Conservation (phyloP, 345 rosid species). For the Microthlaspi erraticum region DNA sequence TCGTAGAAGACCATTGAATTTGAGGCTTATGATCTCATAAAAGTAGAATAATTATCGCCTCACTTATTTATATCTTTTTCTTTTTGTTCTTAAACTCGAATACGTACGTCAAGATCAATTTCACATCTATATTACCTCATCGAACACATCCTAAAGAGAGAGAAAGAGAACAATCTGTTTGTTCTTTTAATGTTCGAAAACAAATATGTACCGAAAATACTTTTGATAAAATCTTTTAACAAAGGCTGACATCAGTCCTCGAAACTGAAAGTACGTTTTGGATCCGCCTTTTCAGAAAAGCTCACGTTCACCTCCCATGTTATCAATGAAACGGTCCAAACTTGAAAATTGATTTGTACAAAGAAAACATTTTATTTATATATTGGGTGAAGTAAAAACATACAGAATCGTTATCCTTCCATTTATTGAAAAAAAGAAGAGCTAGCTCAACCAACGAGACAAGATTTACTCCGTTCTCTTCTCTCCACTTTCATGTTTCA, state of each 20-base stretch:
- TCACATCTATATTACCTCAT: slow-evolving; percentile 35
- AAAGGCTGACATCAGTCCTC: slow-evolving; percentile 45
- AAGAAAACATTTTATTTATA: not conserved
- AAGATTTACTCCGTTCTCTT: slow-evolving; percentile 20
- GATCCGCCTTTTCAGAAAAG: slow-evolving; percentile 46
- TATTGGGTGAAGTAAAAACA: slow-evolving; percentile 26
- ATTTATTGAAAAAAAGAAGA: slow-evolving; percentile 37
- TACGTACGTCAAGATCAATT: slow-evolving; percentile 28
- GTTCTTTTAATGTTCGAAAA: slow-evolving; percentile 18
- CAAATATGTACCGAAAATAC: slow-evolving; percentile 27
- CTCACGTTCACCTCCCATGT: slow-evolving; percentile 42
- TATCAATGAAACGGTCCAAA: slow-evolving; percentile 36
- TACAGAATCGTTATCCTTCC: slow-evolving; percentile 39
- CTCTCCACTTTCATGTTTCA: slow-evolving; percentile 30
- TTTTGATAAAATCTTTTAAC: slow-evolving; percentile 29
- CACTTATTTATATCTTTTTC: not conserved
- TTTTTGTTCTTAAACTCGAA: not conserved
- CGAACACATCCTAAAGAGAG: slow-evolving; percentile 26
- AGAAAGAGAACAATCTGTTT: slow-evolving; percentile 27
- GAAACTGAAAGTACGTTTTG: slow-evolving; percentile 42
- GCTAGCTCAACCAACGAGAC: slow-evolving; percentile 41
- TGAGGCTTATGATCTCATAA: slow-evolving; percentile 27
- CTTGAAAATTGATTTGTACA: not conserved
- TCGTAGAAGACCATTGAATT: slow-evolving; percentile 2
- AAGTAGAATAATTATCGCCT: not conserved